Evolutionary conservation across 2,329 filamentous ascomycete species (phyloP).

Genomic region (Beauveria brongniartii): DNA sequence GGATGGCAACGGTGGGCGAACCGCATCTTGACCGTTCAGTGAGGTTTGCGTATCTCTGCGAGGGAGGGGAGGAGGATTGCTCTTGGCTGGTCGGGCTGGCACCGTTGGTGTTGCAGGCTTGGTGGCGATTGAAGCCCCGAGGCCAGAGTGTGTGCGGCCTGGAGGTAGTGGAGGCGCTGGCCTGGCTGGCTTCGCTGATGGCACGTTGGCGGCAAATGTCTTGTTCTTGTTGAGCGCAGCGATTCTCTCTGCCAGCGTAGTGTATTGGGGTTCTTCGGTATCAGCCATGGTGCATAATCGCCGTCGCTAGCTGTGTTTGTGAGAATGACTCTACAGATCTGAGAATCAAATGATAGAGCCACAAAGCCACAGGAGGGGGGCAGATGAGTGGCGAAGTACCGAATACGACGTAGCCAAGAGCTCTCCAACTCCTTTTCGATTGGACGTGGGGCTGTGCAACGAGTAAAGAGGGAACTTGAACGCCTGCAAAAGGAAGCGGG

Average conservation of each 20-base stretch:
- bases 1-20: slow-evolving; percentile 29
- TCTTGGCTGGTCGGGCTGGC: slow-evolving; percentile 29
- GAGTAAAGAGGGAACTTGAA: neutral
- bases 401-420: neutral
- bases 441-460: neutral
- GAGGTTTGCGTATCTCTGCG: slow-evolving; percentile 20
- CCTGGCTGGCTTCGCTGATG: slow-evolving; percentile 21
- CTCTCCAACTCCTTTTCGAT: neutral
- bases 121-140: slow-evolving; percentile 18
- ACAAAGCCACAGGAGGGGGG: neutral
- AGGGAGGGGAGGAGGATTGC: slow-evolving; percentile 28
- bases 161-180: slow-evolving; percentile 33
- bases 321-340: neutral
- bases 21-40: slow-evolving; percentile 10
- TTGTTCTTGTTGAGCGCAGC: slow-evolving; percentile 56
- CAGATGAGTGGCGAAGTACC: slow-evolving; percentile 6
- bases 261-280: slow-evolving; percentile 53
- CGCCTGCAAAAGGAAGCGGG: neutral
- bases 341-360: neutral
- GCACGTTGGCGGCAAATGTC: slow-evolving; percentile 40
- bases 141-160: slow-evolving; percentile 27
- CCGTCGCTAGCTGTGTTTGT: neutral
- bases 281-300: slow-evolving; percentile 43
- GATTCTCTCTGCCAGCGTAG: slow-evolving; percentile 52
- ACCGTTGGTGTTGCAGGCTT: slow-evolving; percentile 26